These are phyloP conservation scores for Leccinellum albellum DNA, from an alignment of 768 basidiomycete species.

Conservation along the genomic window DNA sequence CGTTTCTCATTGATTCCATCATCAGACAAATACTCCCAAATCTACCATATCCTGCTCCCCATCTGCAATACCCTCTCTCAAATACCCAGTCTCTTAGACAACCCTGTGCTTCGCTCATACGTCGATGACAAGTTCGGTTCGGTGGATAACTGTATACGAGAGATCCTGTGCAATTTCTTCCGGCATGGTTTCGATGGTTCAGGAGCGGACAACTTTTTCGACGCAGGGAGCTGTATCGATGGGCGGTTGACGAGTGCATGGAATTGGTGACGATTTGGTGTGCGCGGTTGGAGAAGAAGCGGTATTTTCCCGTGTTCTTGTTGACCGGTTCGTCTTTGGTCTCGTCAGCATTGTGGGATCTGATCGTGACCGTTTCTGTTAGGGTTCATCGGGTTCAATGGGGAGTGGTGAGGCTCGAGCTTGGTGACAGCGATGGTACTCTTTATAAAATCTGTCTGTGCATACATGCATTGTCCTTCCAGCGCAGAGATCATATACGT, in stretches of 20 bases:
- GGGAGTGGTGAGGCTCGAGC: constrained; percentile 59
- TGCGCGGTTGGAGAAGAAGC: constrained; percentile 78
- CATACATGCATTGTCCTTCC: not conserved
- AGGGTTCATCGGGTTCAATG: constrained; percentile 86
- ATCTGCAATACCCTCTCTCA: constrained; percentile 79
- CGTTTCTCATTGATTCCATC: not conserved
- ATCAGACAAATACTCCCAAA: constrained; percentile 83
- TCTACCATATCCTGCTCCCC: constrained; percentile 84
- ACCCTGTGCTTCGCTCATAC: no score
- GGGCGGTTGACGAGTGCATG: constrained; percentile 85
- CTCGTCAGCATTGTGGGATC: not conserved
- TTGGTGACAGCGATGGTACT: not conserved
- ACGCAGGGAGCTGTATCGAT: constrained; percentile 84
- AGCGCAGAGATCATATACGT: no score
- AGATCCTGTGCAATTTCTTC: constrained; percentile 48
- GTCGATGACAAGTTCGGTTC: constrained; percentile 31
- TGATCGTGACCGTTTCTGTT: not conserved
- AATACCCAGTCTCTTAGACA: constrained; percentile 56
- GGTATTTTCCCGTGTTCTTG: constrained; percentile 76
- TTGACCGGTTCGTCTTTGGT: constrained; percentile 56
- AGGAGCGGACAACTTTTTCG: constrained; percentile 89
- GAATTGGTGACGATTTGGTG: no score
- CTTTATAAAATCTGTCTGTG: not conserved
- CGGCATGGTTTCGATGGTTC: constrained; percentile 86
- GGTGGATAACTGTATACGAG: no score